phyloP scores from a whole-genome alignment of 768 basidiomycete genomes.

The Hemileccinum impolitum region DNA sequence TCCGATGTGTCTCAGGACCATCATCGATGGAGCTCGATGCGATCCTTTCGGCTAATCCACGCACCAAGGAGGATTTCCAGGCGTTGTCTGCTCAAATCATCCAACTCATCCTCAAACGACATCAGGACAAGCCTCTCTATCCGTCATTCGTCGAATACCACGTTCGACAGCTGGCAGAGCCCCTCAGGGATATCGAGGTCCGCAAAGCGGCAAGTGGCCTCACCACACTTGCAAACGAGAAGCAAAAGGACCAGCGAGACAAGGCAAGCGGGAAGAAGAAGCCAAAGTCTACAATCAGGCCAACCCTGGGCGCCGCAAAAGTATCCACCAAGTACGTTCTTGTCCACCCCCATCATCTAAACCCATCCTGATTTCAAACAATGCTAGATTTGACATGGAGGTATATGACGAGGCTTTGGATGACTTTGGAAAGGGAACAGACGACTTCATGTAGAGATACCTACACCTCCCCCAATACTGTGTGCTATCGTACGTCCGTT shows the following conservation, averaged over 20 bases:
- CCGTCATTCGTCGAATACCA: conserved; percentile 81
- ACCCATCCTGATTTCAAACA: conserved; percentile 8
- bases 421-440: conserved; percentile 70
- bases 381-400: conserved; percentile 68
- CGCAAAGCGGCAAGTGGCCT: conserved; percentile 83
- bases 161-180: conserved; percentile 65
- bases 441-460: conserved; percentile 85
- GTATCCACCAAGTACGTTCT: conserved; percentile 52
- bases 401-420: conserved; percentile 88
- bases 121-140: conserved; percentile 82
- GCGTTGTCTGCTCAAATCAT: conserved; percentile 71
- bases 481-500: conserved; percentile 6
- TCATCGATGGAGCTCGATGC: conserved; percentile 65
- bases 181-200: conserved; percentile 87
- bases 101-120: conserved; percentile 70
- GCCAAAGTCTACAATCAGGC: conserved; percentile 65
- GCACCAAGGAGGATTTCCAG: conserved; percentile 86
- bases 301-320: conserved; percentile 73
- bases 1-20: conserved; percentile 44
- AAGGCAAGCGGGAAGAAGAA: conserved; percentile 91
- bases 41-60: conserved; percentile 74
- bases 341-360: neutral
- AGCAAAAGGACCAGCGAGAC: conserved; percentile 87
- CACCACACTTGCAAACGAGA: conserved; percentile 90
- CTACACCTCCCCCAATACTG: conserved; percentile 1